Evolutionary conservation across 305 asterid species (phyloP), one percentile per base, ranked within the genome.

Genomic region (Solanum hybrid): DNA sequence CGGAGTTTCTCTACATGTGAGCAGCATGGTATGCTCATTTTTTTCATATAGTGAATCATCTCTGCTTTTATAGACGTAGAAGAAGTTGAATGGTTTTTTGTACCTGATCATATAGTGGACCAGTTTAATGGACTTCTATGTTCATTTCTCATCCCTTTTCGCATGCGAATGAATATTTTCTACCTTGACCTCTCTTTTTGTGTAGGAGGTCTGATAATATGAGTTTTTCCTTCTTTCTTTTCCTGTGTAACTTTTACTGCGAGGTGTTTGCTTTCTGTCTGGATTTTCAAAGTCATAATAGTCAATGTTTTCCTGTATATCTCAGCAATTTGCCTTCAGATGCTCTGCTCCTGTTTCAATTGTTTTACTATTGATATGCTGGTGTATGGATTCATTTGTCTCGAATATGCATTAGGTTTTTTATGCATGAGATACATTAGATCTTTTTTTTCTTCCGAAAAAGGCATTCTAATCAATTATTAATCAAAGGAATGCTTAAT

Each of bases 311-410:
- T 26, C 72, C 38, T 83, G 84, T 65, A 88, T 76, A 10, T 83
- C 88, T 89, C 95, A 95, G 98, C 87, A 86, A 91, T 89, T 92
- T 78, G 87, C 92, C 94, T 78, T 87, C 89, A 91, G 91, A 92
- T 90, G 97, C 96, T 90, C 27, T 95, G 75, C 61, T 91, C 93
- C 91, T 90, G 87, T 93, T 94, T 33, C 34, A 33, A 33, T 33
- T 33, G 34, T 33, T 33, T 33, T 33, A 33, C 91, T 93, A 93
- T 33, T 33, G 34, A 82, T 93, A 89, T 95, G 89, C 93, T 95
- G 45, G 89, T 33, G 34, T 33, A 33, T 33, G 34, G 34, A 33
- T 33, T 33, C 34, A 33, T 33, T 33, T 33, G 34, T 33, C 34
- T 33, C 34, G 34, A 33, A 33, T 33, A 33, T 33, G 34, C 34